Base-by-base conservation (phyloP, 352 stramenopile genomes). In the Phytophthora aleatoria region DNA sequence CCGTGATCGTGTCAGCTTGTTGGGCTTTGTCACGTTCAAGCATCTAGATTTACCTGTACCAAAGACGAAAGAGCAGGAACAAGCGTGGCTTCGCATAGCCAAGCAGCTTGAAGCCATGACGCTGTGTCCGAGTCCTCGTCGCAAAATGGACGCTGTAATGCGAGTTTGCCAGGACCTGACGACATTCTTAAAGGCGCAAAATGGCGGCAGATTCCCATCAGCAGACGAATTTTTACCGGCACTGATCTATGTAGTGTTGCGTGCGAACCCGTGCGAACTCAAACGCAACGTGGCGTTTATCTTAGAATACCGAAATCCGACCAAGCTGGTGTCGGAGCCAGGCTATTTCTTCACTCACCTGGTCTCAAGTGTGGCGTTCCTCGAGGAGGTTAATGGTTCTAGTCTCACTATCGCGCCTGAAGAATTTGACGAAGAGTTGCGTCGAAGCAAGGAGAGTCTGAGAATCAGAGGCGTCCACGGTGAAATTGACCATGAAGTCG, bases 261-360 rank as follows among this genome's bases (percentile, higher is more conserved):
- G 90, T 39, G 78, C 86, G 3, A 97, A 97, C 59, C 89, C 91
- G 6, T 39, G 45, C 10, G 70, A 89, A 36, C 71, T 98, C 44
- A 89, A 97, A 74, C 90, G 88, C 15, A 90, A 91, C 24, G 70
- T 98, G 24, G 77, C 87, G 30, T 97, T 88, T 61, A 92, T 98
- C 45, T 77, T 96, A 28, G 81, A 90, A 57, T 97, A 94, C 48
- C 81, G 87, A 7, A 79, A 70, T 50, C 81, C 81, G 4, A 72
- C 57, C 2, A 81, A 89, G 28, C 59, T 98, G 9, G 74, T 97
- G 20, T 96, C 90, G 1, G 91, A 98, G 67, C 86, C 87, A 3
- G 90, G 92, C 1, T 98, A 98, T 50, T 97, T 97, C 53, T 94
- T 98, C 61, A 98, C 93, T 7, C 88, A 98, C 55, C 54, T 98